Evolutionary conservation across 176 grass and related monocot genomes (phyloP).

Genomic region (Rhynchospora tenuis): DNA sequence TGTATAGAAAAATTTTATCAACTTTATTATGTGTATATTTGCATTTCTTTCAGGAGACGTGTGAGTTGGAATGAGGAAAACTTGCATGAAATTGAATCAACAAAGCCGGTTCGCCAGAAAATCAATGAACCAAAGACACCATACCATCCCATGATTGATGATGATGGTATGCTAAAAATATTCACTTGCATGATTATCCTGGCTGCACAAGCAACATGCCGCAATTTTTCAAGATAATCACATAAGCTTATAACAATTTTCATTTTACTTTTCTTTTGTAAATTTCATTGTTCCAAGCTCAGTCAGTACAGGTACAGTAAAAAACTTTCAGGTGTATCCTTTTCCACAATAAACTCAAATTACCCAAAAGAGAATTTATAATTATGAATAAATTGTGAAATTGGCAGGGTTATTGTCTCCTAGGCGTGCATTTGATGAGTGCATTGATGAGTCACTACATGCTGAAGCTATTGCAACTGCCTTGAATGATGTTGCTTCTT

Average conservation of each 20-base stretch:
- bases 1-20: background rate
- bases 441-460: conserved; percentile 64
- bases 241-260: background rate
- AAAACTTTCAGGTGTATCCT: background rate
- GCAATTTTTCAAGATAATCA: conserved; percentile 4
- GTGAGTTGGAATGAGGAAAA: conserved; percentile 95
- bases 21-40: background rate
- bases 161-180: conserved; percentile 47
- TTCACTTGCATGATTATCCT: conserved; percentile 2
- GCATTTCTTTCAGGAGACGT: conserved; percentile 26
- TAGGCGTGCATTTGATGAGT: conserved; percentile 70
- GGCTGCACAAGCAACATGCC: background rate
- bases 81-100: conserved; percentile 91
- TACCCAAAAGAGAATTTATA: background rate
- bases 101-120: conserved; percentile 91
- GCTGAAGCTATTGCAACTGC: conserved; percentile 73
- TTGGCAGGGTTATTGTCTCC: conserved; percentile 37
- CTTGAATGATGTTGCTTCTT: conserved; percentile 81
- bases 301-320: background rate
- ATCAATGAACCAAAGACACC: conserved; percentile 98
- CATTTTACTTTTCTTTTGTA: background rate
- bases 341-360: background rate
- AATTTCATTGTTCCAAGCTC: background rate
- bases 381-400: background rate
- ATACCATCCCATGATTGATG: conserved; percentile 87